phyloP scores from a whole-genome alignment of 2,329 filamentous ascomycete genomes.

The Colletotrichum horii region DNA sequence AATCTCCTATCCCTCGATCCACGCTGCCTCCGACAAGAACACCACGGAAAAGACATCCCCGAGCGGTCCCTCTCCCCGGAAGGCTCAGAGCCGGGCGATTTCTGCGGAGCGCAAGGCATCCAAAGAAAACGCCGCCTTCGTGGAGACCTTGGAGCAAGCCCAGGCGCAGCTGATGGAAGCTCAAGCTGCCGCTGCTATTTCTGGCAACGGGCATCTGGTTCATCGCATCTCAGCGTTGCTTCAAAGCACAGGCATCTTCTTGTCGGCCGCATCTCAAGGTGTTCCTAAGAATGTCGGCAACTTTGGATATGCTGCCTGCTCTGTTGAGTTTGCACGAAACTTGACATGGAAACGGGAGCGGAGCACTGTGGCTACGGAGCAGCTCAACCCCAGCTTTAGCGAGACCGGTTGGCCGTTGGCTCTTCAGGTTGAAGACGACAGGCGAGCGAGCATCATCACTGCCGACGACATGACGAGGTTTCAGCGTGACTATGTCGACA shows the following conservation, averaged over 20 bases:
- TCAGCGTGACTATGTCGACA: conserved; percentile 81
- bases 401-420: conserved; percentile 38
- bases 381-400: conserved; percentile 28
- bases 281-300: conserved; percentile 52
- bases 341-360: conserved; percentile 71
- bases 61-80: conserved; percentile 40
- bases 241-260: conserved; percentile 68
- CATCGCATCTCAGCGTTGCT: conserved; percentile 68
- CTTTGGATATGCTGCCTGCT: conserved; percentile 65
- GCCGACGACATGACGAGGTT: conserved; percentile 66
- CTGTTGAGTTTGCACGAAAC: conserved; percentile 73
- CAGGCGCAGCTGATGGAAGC: conserved; percentile 70
- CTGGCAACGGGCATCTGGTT: conserved; percentile 63
- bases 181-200: conserved; percentile 60
- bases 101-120: conserved; percentile 31
- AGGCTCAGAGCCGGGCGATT: conserved; percentile 13
- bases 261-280: conserved; percentile 63
- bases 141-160: conserved; percentile 66
- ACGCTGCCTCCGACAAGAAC: conserved; percentile 43
- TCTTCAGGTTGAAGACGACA: conserved; percentile 25
- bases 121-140: conserved; percentile 43
- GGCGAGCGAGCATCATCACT: conserved; percentile 50
- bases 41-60: conserved; percentile 39
- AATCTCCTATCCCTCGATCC: conserved; percentile 80
- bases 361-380: conserved; percentile 40